Base-by-base conservation (phyloP, 1,284 basidiomycete genomes). In the Heterobasidion irregulare region DNA sequence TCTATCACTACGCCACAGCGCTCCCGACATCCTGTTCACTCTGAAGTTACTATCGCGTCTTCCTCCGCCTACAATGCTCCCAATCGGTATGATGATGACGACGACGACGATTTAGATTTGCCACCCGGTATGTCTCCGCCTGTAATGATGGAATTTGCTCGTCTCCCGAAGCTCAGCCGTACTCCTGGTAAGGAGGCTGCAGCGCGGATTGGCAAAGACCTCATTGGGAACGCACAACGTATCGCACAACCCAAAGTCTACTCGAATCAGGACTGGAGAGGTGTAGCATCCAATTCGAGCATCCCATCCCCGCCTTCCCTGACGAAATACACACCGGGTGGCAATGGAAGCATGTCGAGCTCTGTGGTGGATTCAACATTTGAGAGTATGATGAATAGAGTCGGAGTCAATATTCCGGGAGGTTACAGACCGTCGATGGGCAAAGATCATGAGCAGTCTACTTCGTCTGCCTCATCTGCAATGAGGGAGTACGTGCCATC, bases 81-180 rank as follows among this genome's bases (percentile, higher is more conserved):
- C 64, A 26, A 12, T 44, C 16, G 41, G 41, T 44, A 16, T 13
- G 5, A 58, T 48, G 34, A 51, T 36, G 55, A 62, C 53, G 56
- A 60, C 54, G 55, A 62, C 43, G 68, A 81, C 58, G 74, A 75
- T 35, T 75, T 76, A 51, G 77, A 82, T 53, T 79, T 84, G 8
- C 55, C 83, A 44, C 67, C 67, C 38, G 88, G 86, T 48, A 90
- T 94, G 87, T 94, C 92, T 0, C 92, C 94, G 2, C 92, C 91
- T 2, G 80, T 88, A 4, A 87, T 89, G 55, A 84, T 94, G 80
- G 88, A 86, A 33, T 93, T 92, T 57, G 84, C 84, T 2, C 79
- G 86, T 16, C 68, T 82, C 13, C 73, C 70, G 3, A 80, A 75
- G 41, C 74, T 92, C 18, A 80, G 80, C 8, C 78, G 74, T 55